Evolutionary conservation across 192 early-diverging fungal genomes (phyloP), one percentile per base, ranked within the genome.

Genomic region (Coemansia sp.): DNA sequence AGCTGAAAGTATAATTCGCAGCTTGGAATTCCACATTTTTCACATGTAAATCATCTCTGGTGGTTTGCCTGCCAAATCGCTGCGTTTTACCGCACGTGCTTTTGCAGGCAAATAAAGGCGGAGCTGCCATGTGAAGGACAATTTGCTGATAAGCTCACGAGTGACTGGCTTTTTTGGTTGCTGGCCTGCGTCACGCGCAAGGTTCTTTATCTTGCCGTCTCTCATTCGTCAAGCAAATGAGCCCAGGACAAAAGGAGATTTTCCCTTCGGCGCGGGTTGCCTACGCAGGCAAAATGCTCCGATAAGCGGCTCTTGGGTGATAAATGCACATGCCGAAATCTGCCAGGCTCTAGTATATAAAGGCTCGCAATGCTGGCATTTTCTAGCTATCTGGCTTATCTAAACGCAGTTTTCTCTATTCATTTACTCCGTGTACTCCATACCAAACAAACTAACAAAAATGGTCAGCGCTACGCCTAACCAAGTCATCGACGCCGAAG

Each of bases 401-500:
- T 25, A 53, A 22, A 53, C 11, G 14, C n/a, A 48, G 10, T 44
- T 28, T n/a, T 62, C 26, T 34, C 19, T 56, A 17, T 52, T 55
- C 21, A 21, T 31, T 31, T 23, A 58, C 46, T 62, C 21, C 31
- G 31, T 34, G 31, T 34, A 34, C 31, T 34, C 31, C 31, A 34
- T 34, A 34, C 50, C 48, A 53, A 10, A 14, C 25, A 25, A 10
- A 15, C 26, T 53, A 53, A 20, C 21, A n/a, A 73, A 1, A 47
- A 79, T 79, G 77, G 67, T 64, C 22, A 53, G 22, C 61, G 50
- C 61, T 20, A 53, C 56, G 8, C 37, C 68, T 21, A 40, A 72
- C 12, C 60, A 68, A 25, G 61, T 71, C 26, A 52, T 80, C 48
- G 72, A 74, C 2, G 68, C 71, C 34, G 85, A 88, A 62, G 90